Conservation (phyloP, 306 rosid genomes). For the Sicyos baderoa region DNA sequence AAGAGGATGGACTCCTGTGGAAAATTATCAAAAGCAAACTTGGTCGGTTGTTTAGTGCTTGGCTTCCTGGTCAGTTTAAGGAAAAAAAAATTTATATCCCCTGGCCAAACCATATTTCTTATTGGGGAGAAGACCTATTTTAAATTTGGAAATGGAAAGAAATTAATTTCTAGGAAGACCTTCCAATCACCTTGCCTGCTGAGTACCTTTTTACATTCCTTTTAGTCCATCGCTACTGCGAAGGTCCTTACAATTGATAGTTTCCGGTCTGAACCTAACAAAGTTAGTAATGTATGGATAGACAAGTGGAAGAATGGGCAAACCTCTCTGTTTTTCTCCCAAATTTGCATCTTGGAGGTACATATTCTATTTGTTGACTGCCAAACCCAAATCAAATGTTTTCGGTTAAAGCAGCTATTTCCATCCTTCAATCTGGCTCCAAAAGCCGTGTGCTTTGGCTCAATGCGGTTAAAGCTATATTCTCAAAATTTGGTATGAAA, state of each 20-base stretch:
- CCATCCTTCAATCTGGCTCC: background rate
- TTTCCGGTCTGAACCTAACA: background rate
- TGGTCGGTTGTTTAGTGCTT: background rate
- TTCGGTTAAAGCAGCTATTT: background rate
- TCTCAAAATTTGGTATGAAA: no score
- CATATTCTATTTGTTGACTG: background rate
- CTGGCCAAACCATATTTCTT: background rate
- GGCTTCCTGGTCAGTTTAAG: background rate
- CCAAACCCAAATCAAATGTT: background rate
- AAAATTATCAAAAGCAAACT: background rate
- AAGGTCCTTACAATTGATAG: background rate
- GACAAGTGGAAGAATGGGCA: background rate
- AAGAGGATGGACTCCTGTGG: background rate
- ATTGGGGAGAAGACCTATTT: background rate
- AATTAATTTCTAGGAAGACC: background rate
- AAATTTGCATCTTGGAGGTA: background rate
- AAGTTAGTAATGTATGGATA: background rate
- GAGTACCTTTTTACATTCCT: background rate
- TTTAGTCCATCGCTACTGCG: background rate
- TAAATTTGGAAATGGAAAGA: background rate
- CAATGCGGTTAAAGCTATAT: no score
- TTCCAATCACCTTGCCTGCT: background rate
- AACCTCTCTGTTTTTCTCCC: background rate
- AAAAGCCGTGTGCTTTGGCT: no score
- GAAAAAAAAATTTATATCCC: background rate